Base-by-base conservation (phyloP, 1,139 yeast species). In the Debaryomyces robertsiae region DNA sequence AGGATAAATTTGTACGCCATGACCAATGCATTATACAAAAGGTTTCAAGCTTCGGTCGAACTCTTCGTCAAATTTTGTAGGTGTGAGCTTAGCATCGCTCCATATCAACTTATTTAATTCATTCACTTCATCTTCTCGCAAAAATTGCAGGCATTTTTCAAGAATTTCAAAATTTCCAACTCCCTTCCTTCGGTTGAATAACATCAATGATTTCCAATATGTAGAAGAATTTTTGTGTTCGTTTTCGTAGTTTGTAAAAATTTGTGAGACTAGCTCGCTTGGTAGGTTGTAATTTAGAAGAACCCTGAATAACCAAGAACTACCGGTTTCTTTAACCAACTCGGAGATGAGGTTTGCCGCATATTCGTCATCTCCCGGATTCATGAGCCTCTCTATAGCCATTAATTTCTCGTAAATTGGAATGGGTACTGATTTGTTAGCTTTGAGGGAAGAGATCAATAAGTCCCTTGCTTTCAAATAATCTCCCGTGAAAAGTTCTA, bases 321-420 rank as follows among this genome's bases (percentile, higher is more conserved):
- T 50, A 38, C 49, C 46, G 14, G 63, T 57, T 38, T 63, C 54
- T 32, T 46, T 30, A 17, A 64, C 55, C 13, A 65, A 42, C 10
- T 48, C 52, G 23, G 54, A 52, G 16, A 69, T 49, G 36, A 72
- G 43, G 11, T 49, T 47, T 13, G 59, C 18, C n/a, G 68, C 30
- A 39, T 62, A 54, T 6, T 53, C 59, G 30, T 53, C 58, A 30
- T 63, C 59, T 13, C 48, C 41, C 10, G 54, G 53, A 36, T 54
- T 45, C 4, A 65, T 43, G 9, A 61, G 44, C 40, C 67, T 54
- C 47, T 74, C 79, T 24, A 74, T 43, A 38, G 60, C 63, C 9
- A 74, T 36, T 22, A 75, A 50, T 50, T 71, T 75, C 27, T 57
- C 67, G 54, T 57, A 69, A 11, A 65, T 49, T n/a, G 65, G 62